phyloP scores from a whole-genome alignment of 306 rosid genomes.

The Dryas alaskensis region DNA sequence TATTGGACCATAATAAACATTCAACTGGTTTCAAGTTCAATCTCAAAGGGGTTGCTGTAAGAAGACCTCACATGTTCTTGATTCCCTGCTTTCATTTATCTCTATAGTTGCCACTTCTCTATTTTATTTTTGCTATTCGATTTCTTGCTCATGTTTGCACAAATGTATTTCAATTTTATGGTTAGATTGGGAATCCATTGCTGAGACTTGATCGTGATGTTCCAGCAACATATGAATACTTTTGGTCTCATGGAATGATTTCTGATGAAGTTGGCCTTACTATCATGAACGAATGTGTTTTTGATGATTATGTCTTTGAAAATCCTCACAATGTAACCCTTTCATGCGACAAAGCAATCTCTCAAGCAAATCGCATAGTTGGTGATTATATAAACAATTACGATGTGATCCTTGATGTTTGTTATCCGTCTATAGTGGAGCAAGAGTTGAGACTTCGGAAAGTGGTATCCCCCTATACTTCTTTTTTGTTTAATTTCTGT shows the following conservation, averaged over 20 bases:
- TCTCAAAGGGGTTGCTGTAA: conserved; percentile 83
- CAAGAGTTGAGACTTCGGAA: conserved; percentile 75
- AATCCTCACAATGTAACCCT: conserved; percentile 52
- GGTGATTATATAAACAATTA: conserved; percentile 61
- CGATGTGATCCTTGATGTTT: conserved; percentile 82
- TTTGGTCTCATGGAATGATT: conserved; percentile 96
- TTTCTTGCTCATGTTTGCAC: conserved; percentile 1
- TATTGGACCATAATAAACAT: conserved; percentile 63
- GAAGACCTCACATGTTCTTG: conserved; percentile 23
- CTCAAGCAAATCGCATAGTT: conserved; percentile 48
- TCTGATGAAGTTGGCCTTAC: conserved; percentile 78
- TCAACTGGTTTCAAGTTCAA: conserved; percentile 80
- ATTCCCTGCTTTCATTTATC: not conserved
- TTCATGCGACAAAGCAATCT: conserved; percentile 50
- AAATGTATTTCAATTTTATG: conserved; percentile 11
- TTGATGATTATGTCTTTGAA: conserved; percentile 47
- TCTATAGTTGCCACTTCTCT: not conserved
- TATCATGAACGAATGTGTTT: conserved; percentile 63
- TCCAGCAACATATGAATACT: conserved; percentile 69
- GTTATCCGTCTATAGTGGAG: conserved; percentile 77
- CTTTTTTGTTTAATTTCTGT: not conserved
- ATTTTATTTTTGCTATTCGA: not conserved
- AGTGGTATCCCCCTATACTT: conserved; percentile 39
- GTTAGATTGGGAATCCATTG: conserved; percentile 91
- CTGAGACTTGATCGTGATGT: conserved; percentile 64